phyloP scores from a whole-genome alignment of 2,329 filamentous ascomycete species.

The Dothistroma septosporum region DNA sequence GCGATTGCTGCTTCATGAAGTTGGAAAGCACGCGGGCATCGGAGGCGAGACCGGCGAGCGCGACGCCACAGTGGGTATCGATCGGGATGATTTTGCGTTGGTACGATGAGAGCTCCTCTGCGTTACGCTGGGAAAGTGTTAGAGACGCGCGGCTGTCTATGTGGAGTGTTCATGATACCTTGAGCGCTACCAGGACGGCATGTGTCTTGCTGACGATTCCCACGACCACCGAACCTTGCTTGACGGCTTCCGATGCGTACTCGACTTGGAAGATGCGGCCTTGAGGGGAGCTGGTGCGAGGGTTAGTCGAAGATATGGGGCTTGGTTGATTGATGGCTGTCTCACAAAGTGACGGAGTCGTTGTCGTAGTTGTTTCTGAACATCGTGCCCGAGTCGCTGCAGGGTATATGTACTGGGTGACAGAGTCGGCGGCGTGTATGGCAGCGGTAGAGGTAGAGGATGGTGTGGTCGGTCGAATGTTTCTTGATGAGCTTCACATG shows the following conservation, averaged over 20 bases:
- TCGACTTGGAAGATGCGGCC: constrained; percentile 99
- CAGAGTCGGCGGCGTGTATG: background rate
- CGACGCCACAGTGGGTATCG: constrained; percentile 91
- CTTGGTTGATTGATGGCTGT: constrained; percentile 4
- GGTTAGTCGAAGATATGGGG: constrained; percentile 9
- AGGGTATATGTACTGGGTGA: background rate
- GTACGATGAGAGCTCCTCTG: constrained; percentile 98
- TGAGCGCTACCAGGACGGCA: constrained; percentile 89
- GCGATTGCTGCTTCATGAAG: constrained; percentile 99
- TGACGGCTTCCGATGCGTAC: constrained; percentile 97
- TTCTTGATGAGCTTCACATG: background rate
- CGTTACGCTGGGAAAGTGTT: constrained; percentile 67
- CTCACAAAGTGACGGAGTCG: constrained; percentile 98
- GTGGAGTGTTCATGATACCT: constrained; percentile 55
- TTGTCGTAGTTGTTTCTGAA: constrained; percentile 99
- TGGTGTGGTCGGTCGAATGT: background rate
- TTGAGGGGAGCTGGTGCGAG: constrained; percentile 77
- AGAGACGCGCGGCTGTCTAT: background rate
- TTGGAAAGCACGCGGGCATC: constrained; percentile 98
- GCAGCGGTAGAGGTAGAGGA: background rate
- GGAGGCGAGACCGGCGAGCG: constrained; percentile 92
- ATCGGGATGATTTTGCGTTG: constrained; percentile 98
- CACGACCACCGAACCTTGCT: constrained; percentile 97
- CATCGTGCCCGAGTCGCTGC: constrained; percentile 51
- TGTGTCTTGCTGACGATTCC: constrained; percentile 98